Conservation (phyloP, 805 yeast genomes). For the Candida berthetii region DNA sequence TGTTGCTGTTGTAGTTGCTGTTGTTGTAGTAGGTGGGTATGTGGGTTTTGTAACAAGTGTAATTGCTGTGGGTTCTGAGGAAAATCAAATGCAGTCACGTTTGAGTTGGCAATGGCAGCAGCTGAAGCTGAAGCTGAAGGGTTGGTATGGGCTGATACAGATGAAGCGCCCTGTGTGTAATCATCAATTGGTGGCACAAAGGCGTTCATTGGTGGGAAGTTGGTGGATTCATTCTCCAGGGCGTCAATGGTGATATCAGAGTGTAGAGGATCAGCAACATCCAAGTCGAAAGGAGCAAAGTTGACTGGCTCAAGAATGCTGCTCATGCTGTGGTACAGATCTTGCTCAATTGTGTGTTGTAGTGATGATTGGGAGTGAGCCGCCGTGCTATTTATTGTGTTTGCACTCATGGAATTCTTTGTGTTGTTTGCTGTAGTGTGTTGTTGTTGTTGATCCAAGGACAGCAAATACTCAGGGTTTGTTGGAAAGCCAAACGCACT, state of each 20-base stretch:
- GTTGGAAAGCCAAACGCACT: constrained; percentile 5
- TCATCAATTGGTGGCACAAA: constrained; percentile 10
- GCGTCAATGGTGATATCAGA: too few species aligned
- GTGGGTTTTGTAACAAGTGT: not conserved
- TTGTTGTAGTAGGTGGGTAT: not conserved
- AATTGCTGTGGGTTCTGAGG: not conserved
- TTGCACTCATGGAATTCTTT: too few species aligned
- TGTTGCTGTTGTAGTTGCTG: too few species aligned
- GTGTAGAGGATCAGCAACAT: too few species aligned
- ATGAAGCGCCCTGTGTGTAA: too few species aligned
- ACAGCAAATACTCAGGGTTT: constrained; percentile 1
- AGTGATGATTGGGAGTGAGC: constrained; percentile 1
- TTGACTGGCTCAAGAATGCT: too few species aligned
- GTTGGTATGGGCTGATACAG: too few species aligned
- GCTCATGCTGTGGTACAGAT: too few species aligned
- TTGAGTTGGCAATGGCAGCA: too few species aligned
- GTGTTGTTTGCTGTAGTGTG: too few species aligned
- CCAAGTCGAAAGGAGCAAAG: too few species aligned
- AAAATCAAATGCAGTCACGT: not conserved
- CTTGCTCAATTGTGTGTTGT: not conserved
- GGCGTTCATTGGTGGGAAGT: constrained; percentile 15
- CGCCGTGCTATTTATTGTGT: not conserved
- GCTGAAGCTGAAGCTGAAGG: too few species aligned
- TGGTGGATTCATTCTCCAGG: not conserved
- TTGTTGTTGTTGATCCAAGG: not conserved